Evolutionary conservation across 73 alveolate genomes (phyloP), one percentile per base, ranked within the genome.

Genomic region (Tetrahymena borealis): DNA sequence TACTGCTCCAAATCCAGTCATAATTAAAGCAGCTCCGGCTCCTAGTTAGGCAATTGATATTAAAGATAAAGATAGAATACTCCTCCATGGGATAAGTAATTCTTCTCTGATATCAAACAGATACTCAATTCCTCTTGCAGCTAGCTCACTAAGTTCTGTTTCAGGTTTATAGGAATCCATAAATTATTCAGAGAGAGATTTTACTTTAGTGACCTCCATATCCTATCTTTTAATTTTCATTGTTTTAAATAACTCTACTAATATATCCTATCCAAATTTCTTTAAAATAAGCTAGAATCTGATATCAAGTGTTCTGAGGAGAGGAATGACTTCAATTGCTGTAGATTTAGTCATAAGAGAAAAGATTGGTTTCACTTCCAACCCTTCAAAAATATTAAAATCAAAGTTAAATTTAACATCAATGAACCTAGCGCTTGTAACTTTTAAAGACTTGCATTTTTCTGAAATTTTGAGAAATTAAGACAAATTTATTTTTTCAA

Each of bases 71-170:
- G 4, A 4, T 40, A 4, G 7, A 40, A 40, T 32, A 40, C 20
- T 40, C 18, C 7, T 4, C 78, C 78, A 40, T 4, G 78, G 78
- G 78, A 40, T 40, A 40, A 40, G n/a, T 40, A 20, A 4, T 40
- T 40, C 18, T 40, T 40, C 78, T 15, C 18, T 40, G n/a, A 40
- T 40, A 20, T 8, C 78, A 5, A 40, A 5, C 18, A 40, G n/a
- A 39, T 90, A 20, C 32, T 90, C 32, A 39, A 90, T 7, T 90
- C 93, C 93, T 38, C 93, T 90, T 7, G 38, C 90, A 40, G 60
- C 90, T 37, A 90, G 38, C 24, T n/a, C 90, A n/a, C 20, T 37
- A 0, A 90, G 16, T 10, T 90, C 93, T 38, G 1, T 18, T 7
- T 1, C 78, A 36, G 7, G 7, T 18, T 32, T 1, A 16, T 8